A percentile compares a stretch with the other conserved stretches of the same genome.
phyloP scores from a whole-genome alignment of 306 rosid species.

The Benincasa hispida region DNA sequence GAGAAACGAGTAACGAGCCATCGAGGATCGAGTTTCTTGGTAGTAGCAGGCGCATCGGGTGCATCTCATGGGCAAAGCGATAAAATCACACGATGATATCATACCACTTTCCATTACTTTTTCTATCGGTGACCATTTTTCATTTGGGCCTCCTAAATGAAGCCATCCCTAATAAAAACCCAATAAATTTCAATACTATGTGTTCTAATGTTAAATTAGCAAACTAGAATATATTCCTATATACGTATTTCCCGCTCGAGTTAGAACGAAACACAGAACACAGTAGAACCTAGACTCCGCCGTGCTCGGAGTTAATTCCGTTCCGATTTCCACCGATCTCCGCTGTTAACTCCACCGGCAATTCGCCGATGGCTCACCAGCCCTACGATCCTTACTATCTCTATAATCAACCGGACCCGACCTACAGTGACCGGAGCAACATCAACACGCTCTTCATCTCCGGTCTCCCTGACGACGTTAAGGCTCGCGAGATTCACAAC shows the following conservation, averaged over 20 bases:
- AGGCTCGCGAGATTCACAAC: slow-evolving; percentile 95
- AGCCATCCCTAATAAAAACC: too few species aligned
- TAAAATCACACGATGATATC: too few species aligned
- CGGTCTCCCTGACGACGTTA: slow-evolving; percentile 92
- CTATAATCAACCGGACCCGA: slow-evolving; percentile 29
- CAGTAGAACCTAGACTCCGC: neutral
- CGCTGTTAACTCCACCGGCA: neutral
- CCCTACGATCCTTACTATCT: slow-evolving; percentile 58
- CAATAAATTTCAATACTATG: too few species aligned
- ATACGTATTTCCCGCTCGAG: neutral
- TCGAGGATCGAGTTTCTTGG: too few species aligned
- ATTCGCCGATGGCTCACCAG: slow-evolving; percentile 43
- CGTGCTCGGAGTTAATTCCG: neutral
- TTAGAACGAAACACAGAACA: neutral
- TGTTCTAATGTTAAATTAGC: neutral
- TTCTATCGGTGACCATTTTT: too few species aligned
- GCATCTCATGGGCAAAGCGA: too few species aligned
- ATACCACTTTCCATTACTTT: too few species aligned
- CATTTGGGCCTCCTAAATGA: too few species aligned
- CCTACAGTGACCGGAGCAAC: slow-evolving; percentile 33
- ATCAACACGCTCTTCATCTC: slow-evolving; percentile 91
- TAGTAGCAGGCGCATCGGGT: too few species aligned
- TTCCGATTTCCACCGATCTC: neutral
- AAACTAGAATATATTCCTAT: neutral
- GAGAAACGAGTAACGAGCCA: too few species aligned